Base-by-base conservation (phyloP, 1,284 basidiomycete genomes). In the Cryptococcus jaspeensis region DNA sequence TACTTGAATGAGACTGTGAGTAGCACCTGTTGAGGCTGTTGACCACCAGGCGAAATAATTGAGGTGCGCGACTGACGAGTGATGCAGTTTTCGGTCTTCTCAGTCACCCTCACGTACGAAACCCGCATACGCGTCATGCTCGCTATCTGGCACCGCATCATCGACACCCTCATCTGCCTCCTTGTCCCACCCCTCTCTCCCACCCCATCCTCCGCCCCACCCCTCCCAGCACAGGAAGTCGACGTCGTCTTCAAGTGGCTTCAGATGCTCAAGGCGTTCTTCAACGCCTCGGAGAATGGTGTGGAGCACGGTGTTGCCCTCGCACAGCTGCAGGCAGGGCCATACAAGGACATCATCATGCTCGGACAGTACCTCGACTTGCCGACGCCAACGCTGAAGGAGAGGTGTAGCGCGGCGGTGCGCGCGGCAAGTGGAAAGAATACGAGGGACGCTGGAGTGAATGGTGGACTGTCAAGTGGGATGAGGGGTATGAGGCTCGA, bases 161-260 rank as follows among this genome's bases (percentile, higher is more conserved):
- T 77, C 47, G 71, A 73, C 36, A 67, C 66, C 22, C 66, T 77
- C 52, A 70, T 75, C 49, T 71, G 71, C 8, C 61, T 77, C 13
- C 61, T 78, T 2, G 66, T 77, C 16, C 77, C 77, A 3, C 75
- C 75, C 0, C 64, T 77, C 3, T 71, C 70, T 3, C 71, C 74
- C 51, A 65, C 66, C 51, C 70, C 71, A 16, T 63, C 60, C 41
- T 53, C 56, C 3, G 44, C 44, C 8, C 38, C 50, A 1, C 32
- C 56, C 18, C 35, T 56, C 11, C 32, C 50, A 1, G 52, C 60
- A 9, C 62, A 53, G 18, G 73, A 78, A 54, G 57, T 72, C 18
- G 73, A 74, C 52, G 60, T 76, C 25, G 67, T 78, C 12, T 77
- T 75, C 72, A 76, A 75, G 54, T 77, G 74, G 75, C 62, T 76